Conservation (phyloP, 75 land plant genomes). For the Pinus albicaulis region DNA sequence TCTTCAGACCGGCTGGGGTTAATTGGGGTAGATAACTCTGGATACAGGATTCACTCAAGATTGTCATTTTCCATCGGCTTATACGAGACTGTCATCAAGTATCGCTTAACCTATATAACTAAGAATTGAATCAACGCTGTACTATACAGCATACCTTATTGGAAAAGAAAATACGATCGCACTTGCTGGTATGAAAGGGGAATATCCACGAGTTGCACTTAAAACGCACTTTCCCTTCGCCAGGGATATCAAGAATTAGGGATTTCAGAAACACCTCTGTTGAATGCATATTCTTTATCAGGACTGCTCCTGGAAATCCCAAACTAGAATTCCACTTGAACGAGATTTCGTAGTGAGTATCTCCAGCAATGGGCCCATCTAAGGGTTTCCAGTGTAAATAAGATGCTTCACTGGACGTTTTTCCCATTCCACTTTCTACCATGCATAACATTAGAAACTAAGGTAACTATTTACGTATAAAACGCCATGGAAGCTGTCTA, state of each 20-base stretch:
- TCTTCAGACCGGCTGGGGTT: constrained; percentile 44
- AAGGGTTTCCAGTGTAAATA: background rate
- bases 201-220: constrained; percentile 28
- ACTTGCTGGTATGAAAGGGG: background rate
- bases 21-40: constrained; percentile 55
- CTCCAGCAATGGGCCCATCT: background rate
- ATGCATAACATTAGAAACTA: no score
- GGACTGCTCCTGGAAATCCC: constrained; percentile 31
- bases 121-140: no score
- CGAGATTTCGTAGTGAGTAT: background rate
- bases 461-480: no score
- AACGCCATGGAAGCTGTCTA: no score
- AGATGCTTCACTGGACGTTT: background rate
- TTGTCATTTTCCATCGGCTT: no score
- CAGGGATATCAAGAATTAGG: constrained; percentile 16
- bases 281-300: constrained; percentile 27
- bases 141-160: background rate
- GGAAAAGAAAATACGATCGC: constrained; percentile 21
- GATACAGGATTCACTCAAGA: background rate
- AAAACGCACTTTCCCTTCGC: constrained; percentile 1
- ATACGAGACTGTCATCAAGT: no score
- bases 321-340: constrained; percentile 17
- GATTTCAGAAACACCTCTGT: constrained; percentile 29
- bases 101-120: no score
- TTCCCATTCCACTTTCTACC: constrained; percentile 7